These are phyloP conservation scores for Aureobasidium sp. DNA, from an alignment of 2,329 filamentous ascomycete genomes.

Conservation along the genomic window DNA sequence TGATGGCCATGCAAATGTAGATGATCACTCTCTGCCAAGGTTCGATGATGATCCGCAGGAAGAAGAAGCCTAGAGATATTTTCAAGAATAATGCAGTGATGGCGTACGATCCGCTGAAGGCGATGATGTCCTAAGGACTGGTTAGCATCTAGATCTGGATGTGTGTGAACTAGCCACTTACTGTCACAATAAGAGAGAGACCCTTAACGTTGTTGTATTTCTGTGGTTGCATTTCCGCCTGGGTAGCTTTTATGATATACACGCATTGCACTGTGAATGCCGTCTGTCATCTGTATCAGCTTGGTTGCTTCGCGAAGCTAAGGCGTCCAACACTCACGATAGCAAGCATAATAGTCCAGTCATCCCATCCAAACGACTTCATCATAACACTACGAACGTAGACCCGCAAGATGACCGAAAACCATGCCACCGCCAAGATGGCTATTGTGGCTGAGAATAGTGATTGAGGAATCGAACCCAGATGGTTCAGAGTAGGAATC, in stretches of 20 bases:
- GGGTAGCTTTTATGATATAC: background rate
- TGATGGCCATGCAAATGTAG: background rate
- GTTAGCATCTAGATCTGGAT: background rate
- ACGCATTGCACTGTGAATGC: conserved; percentile 4
- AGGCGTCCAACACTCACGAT: background rate
- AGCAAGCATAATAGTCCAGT: conserved; percentile 2
- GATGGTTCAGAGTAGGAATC: background rate
- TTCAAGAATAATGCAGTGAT: conserved; percentile 11
- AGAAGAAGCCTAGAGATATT: conserved; percentile 13
- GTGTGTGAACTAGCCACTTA: background rate
- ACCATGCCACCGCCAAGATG: conserved; percentile 8
- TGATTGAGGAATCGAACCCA: background rate
- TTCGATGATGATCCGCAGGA: conserved; percentile 12
- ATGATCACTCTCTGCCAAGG: conserved; percentile 11
- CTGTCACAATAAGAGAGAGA: background rate
- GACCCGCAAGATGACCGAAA: conserved; percentile 5
- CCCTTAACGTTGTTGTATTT: background rate
- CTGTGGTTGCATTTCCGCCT: background rate
- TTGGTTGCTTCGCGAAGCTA: too few relatives aligned
- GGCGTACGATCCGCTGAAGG: conserved; percentile 6
- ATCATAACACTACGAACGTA: conserved; percentile 12
- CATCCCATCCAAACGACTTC: conserved; percentile 5
- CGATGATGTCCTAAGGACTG: background rate
- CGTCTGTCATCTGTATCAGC: background rate
- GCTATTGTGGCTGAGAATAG: background rate